Conservation (phyloP, 1,284 basidiomycete genomes). For the Anthracocystis setariae region DNA sequence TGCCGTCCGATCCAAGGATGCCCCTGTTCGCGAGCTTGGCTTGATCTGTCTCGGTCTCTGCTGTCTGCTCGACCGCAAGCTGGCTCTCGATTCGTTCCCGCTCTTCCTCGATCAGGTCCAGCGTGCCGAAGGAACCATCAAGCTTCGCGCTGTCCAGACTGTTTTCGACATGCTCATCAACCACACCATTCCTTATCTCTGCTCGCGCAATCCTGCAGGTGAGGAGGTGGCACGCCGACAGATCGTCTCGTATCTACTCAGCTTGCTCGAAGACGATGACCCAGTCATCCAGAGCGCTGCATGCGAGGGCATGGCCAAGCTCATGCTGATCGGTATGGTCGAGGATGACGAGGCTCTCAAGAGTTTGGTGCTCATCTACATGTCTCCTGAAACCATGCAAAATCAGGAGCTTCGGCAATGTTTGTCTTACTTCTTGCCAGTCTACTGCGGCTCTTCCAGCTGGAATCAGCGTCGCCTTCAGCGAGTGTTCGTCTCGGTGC, state of each 20-base stretch:
- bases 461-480: slow-evolving; percentile 83
- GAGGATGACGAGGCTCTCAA: slow-evolving; percentile 73
- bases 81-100: slow-evolving; percentile 89
- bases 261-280: slow-evolving; percentile 75
- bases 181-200: slow-evolving; percentile 81
- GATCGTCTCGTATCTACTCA: slow-evolving; percentile 60
- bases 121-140: slow-evolving; percentile 79
- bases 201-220: slow-evolving; percentile 67
- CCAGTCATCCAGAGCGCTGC: slow-evolving; percentile 77
- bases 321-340: slow-evolving; percentile 80
- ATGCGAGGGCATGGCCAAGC: slow-evolving; percentile 86
- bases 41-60: slow-evolving; percentile 86
- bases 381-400: slow-evolving; percentile 83
- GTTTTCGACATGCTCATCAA: slow-evolving; percentile 91
- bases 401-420: slow-evolving; percentile 92
- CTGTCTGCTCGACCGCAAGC: slow-evolving; percentile 87
- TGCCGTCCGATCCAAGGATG: slow-evolving; percentile 85
- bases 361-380: slow-evolving; percentile 82
- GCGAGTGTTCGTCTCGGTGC: slow-evolving; percentile 81
- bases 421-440: slow-evolving; percentile 93
- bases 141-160: slow-evolving; percentile 82
- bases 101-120: slow-evolving; percentile 88
- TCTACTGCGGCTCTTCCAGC: slow-evolving; percentile 86
- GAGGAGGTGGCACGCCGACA: slow-evolving; percentile 55
- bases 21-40: slow-evolving; percentile 84